Base-by-base conservation (phyloP, 2,329 filamentous ascomycete genomes). In the Aspergillus pseudoglaucus region DNA sequence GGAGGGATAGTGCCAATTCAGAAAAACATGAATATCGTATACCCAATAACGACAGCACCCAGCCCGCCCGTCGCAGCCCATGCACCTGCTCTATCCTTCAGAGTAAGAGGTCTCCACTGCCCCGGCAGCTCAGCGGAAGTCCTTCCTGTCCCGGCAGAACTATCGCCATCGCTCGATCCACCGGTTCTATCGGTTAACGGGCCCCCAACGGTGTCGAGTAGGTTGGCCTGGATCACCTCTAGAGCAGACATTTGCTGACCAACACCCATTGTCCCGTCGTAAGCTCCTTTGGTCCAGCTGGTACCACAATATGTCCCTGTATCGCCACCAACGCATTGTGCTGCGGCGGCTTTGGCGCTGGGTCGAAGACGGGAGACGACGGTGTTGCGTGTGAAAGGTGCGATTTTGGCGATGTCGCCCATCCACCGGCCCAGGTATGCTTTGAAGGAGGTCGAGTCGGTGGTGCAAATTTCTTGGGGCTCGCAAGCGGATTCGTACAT, bases 401-500 rank as follows among this genome's bases (percentile, higher is more conserved):
- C 80, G 42, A 82, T 67, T 53, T 80, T 74, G 1, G 73, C 73
- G 1, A 78, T 73, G 4, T 74, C 69, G n/a, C 75, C 78, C 63
- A 73, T 64, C 72, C 78, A 84, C 37, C 81, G 76, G 1, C 75
- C 67, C 4, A 84, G 70, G 56, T 81, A 83, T 12, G 79, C 80
- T 66, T 84, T 84, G 73, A 84, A 85, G 5, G 75, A 77, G 46
- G 71, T 73, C 63, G 82, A 77, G 51, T 83, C 79, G 23, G 74
- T 69, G 58, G 82, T 77, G 67, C 81, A 84, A 18, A 57, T 68
- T 53, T 66, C 58, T 46, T 66, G 52, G 49, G 54, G 63, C 62
- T 84, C 81, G 61, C 82, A 84, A 6, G 77, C 70, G 20, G 70
- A 66, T 61, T 84, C 80, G 55, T 71, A 77, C 67, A 82, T 75